Conservation (phyloP, 2,329 filamentous ascomycete species). For the Aspergillus caelatus region DNA sequence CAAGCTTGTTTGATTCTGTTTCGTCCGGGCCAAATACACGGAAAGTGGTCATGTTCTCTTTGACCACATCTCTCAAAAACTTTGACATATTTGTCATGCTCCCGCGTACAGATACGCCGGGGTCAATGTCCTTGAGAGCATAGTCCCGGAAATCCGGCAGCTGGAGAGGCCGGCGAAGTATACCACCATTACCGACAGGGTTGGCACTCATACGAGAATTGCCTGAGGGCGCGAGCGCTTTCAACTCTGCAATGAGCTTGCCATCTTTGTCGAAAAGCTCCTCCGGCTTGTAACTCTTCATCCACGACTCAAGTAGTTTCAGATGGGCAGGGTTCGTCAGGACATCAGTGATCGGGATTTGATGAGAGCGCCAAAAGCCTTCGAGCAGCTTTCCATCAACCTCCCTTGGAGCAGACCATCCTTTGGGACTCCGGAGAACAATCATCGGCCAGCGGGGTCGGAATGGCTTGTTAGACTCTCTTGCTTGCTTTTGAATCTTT, state of each 20-base stretch:
- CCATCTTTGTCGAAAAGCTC: constrained; percentile 69
- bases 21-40: constrained; percentile 79
- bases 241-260: constrained; percentile 64
- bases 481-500: constrained; percentile 70
- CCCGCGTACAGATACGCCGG: constrained; percentile 59
- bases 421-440: constrained; percentile 74
- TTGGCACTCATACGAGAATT: constrained; percentile 75
- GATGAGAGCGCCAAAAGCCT: constrained; percentile 79
- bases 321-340: constrained; percentile 67
- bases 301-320: constrained; percentile 72
- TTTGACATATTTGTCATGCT: constrained; percentile 72
- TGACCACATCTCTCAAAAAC: constrained; percentile 70
- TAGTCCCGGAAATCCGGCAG: constrained; percentile 73
- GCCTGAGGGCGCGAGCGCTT: constrained; percentile 66
- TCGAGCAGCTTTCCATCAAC: constrained; percentile 70
- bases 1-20: constrained; percentile 79
- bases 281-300: constrained; percentile 75
- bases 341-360: constrained; percentile 74
- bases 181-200: constrained; percentile 72
- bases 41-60: constrained; percentile 67
- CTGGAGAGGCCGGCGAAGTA: constrained; percentile 66
- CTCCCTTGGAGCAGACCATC: constrained; percentile 76
- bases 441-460: constrained; percentile 79
- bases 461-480: constrained; percentile 69
- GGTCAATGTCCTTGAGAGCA: constrained; percentile 62